A percentile compares a stretch with the other conserved stretches of the same genome.
Evolutionary conservation across 768 basidiomycete genomes (phyloP).

Genomic region (Termitomyces sp.): DNA sequence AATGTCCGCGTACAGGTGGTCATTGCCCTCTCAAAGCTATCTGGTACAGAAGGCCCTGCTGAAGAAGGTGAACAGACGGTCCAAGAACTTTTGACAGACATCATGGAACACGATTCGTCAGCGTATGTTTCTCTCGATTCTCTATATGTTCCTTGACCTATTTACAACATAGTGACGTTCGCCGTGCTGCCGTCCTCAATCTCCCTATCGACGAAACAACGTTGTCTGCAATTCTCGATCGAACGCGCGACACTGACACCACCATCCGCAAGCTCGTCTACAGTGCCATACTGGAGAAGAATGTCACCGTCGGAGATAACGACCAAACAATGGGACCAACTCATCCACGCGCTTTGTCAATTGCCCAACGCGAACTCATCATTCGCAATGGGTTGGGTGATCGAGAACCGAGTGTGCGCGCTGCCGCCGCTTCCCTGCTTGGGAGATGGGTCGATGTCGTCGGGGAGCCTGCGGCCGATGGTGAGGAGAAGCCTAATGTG

Average conservation of each 20-base stretch:
- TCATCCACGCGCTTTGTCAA: conserved; percentile 61
- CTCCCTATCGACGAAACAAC: conserved; percentile 53
- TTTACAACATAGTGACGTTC: conserved; percentile 64
- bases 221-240: conserved; percentile 61
- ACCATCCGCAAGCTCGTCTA: conserved; percentile 74
- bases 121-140: conserved; percentile 43
- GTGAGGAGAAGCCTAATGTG: conserved; percentile 16
- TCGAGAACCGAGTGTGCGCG: conserved; percentile 67
- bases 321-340: conserved; percentile 45
- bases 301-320: conserved; percentile 19
- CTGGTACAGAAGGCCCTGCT: conserved; percentile 57
- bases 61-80: conserved; percentile 46
- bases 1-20: conserved; percentile 75
- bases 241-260: conserved; percentile 77
- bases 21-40: conserved; percentile 73
- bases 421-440: conserved; percentile 68
- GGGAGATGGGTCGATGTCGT: conserved; percentile 71
- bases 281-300: conserved; percentile 45
- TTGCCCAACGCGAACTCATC: conserved; percentile 71
- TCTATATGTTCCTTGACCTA: not conserved
- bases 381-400: conserved; percentile 84
- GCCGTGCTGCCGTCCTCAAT: conserved; percentile 70
- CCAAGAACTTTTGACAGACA: conserved; percentile 58
- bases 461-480: conserved; percentile 30
- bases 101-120: conserved; percentile 67